Evolutionary conservation across 2,329 filamentous ascomycete genomes (phyloP).

Genomic region (Lasiodiplodia gonubiensis): DNA sequence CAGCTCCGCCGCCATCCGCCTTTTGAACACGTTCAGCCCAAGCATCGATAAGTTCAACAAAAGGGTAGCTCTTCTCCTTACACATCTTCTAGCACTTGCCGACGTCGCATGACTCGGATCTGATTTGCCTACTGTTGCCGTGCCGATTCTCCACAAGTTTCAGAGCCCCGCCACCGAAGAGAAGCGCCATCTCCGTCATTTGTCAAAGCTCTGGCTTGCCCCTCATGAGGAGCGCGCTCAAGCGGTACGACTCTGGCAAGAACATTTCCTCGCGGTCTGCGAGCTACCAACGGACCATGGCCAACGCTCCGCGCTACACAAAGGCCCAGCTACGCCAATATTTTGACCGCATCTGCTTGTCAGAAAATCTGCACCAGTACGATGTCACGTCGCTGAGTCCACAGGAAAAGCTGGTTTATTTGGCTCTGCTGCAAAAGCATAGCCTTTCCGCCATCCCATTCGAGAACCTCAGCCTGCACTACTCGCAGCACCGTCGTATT

Average conservation of each 20-base stretch:
- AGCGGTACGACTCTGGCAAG: constrained; percentile 17
- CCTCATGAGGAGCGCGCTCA: constrained; percentile 21
- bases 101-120: neutral
- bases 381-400: constrained; percentile 35
- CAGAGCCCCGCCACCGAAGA: neutral
- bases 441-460: constrained; percentile 60
- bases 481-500: constrained; percentile 47
- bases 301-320: constrained; percentile 32
- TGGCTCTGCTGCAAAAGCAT: constrained; percentile 40
- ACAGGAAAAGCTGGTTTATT: constrained; percentile 38
- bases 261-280: neutral
- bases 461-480: constrained; percentile 63
- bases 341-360: constrained; percentile 43
- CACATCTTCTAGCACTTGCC: neutral
- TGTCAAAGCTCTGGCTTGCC: constrained; percentile 3
- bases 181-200: constrained; percentile 15
- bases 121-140: neutral
- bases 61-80: neutral
- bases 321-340: constrained; percentile 42
- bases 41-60: neutral
- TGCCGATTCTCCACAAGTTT: neutral
- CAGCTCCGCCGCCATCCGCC: constrained; percentile 15
- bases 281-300: constrained; percentile 12
- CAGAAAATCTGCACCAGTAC: constrained; percentile 36
- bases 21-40: neutral